Evolutionary conservation across 169 alveolate species (phyloP), one percentile per base, ranked within the genome.

Genomic region (Eimeria tenella): DNA sequence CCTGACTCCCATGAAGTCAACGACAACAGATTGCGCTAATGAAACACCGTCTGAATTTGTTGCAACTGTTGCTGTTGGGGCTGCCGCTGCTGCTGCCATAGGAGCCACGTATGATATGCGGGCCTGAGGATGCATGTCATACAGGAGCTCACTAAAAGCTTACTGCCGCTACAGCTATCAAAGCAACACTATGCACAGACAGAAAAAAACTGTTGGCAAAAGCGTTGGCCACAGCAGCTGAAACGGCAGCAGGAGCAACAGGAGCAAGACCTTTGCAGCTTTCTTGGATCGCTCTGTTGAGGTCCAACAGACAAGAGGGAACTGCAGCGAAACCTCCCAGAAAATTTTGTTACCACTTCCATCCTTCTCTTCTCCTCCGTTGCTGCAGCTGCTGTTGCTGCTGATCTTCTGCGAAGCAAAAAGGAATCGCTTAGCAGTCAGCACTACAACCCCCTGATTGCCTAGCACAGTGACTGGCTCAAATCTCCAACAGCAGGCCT

Each of bases 241-340:
- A 15, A 74, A 19, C 84, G 58, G 91, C 73, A 79, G 68, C 31
- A 52, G 88, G 50, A 79, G 49, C 31, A 53, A 23, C 70, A 49
- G 49, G 31, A 19, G 25, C 19, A 17, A 63, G 9, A 71, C 93
- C 74, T 87, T 87, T 53, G 93, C 93, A 10, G 83, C 62, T 70
- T 87, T 87, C 86, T 87, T 87, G 5, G 93, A 87, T 17, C 93
- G 53, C 60, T 87, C 93, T 4, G 93, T 87, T 17, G 93, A 68
- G 5, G 93, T 87, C 93, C 93, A 87, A 25, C 86, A 9, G 53
- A 15, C 93, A 55, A 87, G 62, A 71, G 70, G 93, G 25, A 73
- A 73, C 83, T 56, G 86, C 53, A 87, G 86, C 73, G 5, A 56
- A 49, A 87, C 68, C 49, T 87, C 93, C 86, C 93, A 50, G 81